These are phyloP conservation scores for Diplotaxis tenuifolia DNA, from an alignment of 345 rosid genomes.

Conservation along the genomic window DNA sequence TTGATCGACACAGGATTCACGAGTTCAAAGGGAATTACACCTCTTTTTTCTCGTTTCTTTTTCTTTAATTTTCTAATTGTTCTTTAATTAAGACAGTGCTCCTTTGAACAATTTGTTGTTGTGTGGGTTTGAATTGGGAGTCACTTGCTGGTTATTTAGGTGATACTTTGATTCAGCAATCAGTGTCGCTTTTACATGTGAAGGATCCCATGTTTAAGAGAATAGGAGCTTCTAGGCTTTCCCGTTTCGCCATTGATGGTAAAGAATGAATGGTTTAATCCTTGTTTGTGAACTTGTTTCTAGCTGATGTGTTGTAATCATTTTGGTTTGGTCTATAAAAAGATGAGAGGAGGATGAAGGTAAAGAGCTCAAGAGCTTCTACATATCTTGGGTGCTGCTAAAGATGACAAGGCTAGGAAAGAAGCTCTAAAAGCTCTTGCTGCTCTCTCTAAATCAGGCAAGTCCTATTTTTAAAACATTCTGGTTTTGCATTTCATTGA, in stretches of 20 bases:
- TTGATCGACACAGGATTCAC: not conserved
- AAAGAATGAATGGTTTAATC: too few relatives aligned
- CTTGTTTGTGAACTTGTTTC: constrained; percentile 12
- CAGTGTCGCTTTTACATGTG: constrained; percentile 80
- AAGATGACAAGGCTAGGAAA: constrained; percentile 75
- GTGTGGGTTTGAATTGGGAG: not conserved
- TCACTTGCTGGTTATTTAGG: constrained; percentile 46
- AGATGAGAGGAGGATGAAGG: constrained; percentile 92
- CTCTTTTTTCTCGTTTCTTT: not conserved
- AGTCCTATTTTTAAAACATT: not conserved
- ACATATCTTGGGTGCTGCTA: constrained; percentile 68
- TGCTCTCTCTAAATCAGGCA: constrained; percentile 71
- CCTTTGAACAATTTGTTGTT: too few relatives aligned
- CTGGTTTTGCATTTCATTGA: too few relatives aligned
- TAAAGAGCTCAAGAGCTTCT: constrained; percentile 80
- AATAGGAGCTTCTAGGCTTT: constrained; percentile 86
- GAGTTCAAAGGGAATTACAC: constrained; percentile 1
- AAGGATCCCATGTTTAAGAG: constrained; percentile 93
- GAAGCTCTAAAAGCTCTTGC: constrained; percentile 78
- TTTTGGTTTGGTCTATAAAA: constrained; percentile 9
- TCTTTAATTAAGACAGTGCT: too few relatives aligned
- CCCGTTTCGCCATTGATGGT: constrained; percentile 85
- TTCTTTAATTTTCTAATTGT: too few relatives aligned
- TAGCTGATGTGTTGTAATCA: not conserved
- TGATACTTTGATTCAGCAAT: constrained; percentile 81